phyloP scores from a whole-genome alignment of 2,329 filamentous ascomycete species.

The Parastagonospora nodorum region DNA sequence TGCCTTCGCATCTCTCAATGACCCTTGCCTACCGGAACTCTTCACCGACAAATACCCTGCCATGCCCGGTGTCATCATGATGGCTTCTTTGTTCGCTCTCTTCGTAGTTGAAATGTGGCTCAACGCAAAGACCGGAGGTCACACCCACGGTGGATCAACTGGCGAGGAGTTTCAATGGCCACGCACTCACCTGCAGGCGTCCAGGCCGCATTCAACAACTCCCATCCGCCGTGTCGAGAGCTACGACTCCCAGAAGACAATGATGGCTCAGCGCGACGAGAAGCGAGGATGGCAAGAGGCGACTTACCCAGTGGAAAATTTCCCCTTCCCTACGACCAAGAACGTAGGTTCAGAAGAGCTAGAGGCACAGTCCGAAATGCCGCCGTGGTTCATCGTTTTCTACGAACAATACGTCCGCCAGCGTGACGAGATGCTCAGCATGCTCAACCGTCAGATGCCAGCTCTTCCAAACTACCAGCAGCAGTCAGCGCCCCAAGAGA shows the following conservation, averaged over 20 bases:
- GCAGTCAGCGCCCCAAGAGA: constrained; percentile 22
- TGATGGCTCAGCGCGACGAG: constrained; percentile 37
- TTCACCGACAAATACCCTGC: constrained; percentile 66
- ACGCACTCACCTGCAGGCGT: constrained; percentile 24
- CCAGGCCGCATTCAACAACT: constrained; percentile 38
- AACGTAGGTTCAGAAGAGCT: constrained; percentile 29
- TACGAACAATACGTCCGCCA: constrained; percentile 68
- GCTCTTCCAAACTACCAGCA: constrained; percentile 38
- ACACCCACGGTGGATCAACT: constrained; percentile 63
- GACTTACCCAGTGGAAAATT: constrained; percentile 35
- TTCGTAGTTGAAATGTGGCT: constrained; percentile 68
- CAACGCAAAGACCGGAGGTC: constrained; percentile 63
- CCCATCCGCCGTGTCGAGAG: constrained; percentile 36
- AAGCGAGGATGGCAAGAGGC: constrained; percentile 43
- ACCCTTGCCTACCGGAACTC: constrained; percentile 61
- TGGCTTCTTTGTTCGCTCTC: constrained; percentile 64
- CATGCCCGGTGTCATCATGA: constrained; percentile 69
- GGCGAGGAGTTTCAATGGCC: constrained; percentile 47
- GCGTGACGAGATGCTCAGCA: constrained; percentile 62
- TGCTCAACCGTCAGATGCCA: constrained; percentile 52
- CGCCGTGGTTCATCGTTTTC: constrained; percentile 66
- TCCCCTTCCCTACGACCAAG: constrained; percentile 36
- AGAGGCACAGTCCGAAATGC: constrained; percentile 55
- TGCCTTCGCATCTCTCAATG: constrained; percentile 57
- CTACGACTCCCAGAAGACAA: constrained; percentile 44